phyloP scores from a whole-genome alignment of 768 basidiomycete species.

The Amanita pallidorosea region DNA sequence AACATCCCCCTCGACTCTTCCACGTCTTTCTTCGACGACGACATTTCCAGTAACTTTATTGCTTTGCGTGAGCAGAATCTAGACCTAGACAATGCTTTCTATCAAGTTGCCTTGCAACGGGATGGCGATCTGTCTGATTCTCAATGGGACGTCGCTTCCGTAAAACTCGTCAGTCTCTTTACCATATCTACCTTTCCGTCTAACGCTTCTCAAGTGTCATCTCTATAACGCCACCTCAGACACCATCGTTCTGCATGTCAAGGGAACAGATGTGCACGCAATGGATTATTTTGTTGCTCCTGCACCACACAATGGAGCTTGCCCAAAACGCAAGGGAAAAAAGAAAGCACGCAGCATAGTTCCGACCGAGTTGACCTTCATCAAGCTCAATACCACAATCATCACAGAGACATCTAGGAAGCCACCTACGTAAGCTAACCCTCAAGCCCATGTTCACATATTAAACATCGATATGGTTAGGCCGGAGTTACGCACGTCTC shows the following conservation, averaged over 20 bases:
- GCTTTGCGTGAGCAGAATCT: constrained; percentile 20
- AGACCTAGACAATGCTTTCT: constrained; percentile 34
- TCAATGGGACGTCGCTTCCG: constrained; percentile 48
- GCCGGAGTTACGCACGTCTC: constrained; percentile 58
- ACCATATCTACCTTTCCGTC: constrained; percentile 7
- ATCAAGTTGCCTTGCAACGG: constrained; percentile 62
- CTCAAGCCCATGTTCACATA: not conserved
- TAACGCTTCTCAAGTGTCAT: constrained; percentile 45
- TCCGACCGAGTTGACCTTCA: constrained; percentile 1
- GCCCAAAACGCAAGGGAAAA: constrained; percentile 29
- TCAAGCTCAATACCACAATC: constrained; percentile 40
- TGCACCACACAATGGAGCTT: constrained; percentile 58
- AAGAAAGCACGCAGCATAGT: constrained; percentile 5
- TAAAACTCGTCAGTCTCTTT: constrained; percentile 40
- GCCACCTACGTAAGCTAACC: constrained; percentile 45
- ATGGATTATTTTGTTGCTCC: constrained; percentile 67
- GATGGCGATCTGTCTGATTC: constrained; percentile 28
- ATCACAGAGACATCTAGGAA: constrained; percentile 29
- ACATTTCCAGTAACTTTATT: constrained; percentile 33
- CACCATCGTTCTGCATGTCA: constrained; percentile 44
- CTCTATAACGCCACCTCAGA: constrained; percentile 44
- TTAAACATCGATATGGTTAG: constrained; percentile 23
- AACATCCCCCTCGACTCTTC: constrained; percentile 23
- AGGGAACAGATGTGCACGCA: constrained; percentile 32
- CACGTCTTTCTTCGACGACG: constrained; percentile 27